Evolutionary conservation across 1,284 basidiomycete species (phyloP).

Genomic region (Exsudoporus floridanus): DNA sequence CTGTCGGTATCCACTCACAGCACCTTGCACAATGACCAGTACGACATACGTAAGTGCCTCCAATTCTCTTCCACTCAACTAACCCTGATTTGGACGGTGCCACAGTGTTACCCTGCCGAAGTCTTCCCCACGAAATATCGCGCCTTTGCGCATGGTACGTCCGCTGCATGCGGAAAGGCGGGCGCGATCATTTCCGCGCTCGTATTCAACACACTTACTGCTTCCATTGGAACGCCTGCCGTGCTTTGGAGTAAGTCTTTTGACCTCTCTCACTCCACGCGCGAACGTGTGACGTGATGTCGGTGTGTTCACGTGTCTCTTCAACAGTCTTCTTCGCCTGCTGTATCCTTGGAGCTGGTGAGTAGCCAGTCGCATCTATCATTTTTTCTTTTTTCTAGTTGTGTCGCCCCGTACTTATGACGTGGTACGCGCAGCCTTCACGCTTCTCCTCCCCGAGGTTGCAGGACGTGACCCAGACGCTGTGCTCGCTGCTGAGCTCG

Average conservation of each 20-base stretch:
- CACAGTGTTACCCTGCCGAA: slow-evolving; percentile 73
- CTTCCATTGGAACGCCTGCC: slow-evolving; percentile 59
- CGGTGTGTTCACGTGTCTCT: slow-evolving; percentile 6
- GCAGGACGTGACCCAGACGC: slow-evolving; percentile 72
- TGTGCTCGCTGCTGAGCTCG: slow-evolving; percentile 54
- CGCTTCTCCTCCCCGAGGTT: slow-evolving; percentile 80
- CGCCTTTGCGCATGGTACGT: slow-evolving; percentile 79
- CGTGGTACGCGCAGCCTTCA: slow-evolving; percentile 42
- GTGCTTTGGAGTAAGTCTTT: slow-evolving; percentile 62
- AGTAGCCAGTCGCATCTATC: slow-evolving; percentile 8
- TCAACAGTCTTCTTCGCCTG: slow-evolving; percentile 58
- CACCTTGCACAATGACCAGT: slow-evolving; percentile 26
- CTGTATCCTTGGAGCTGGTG: slow-evolving; percentile 53
- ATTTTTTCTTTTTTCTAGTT: not conserved
- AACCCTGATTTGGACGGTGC: slow-evolving; percentile 1
- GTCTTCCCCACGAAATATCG: slow-evolving; percentile 87
- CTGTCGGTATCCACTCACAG: slow-evolving; percentile 3
- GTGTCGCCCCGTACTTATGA: not conserved
- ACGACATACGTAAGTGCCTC: slow-evolving; percentile 52
- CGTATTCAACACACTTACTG: slow-evolving; percentile 70
- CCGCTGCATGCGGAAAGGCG: slow-evolving; percentile 74
- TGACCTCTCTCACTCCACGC: slow-evolving; percentile 20
- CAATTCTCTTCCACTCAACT: not conserved
- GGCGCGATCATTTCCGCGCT: slow-evolving; percentile 84
- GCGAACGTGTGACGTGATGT: not conserved